Base-by-base conservation (phyloP, 352 stramenopile genomes). In the Globisporangium perplexum region DNA sequence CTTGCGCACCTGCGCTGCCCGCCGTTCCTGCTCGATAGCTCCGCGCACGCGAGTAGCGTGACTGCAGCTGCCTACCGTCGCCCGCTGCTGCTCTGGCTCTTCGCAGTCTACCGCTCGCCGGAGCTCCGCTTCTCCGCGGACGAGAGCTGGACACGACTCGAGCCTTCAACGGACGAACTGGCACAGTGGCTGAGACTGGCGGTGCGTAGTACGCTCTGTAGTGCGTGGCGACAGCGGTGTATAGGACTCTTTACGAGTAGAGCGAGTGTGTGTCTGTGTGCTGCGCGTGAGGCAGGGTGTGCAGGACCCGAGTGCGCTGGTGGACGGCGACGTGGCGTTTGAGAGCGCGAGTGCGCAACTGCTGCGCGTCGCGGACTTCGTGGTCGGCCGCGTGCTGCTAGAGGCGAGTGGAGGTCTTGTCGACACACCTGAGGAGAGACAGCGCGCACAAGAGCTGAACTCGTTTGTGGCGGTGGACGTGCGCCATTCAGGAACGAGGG, bases 341-440 rank as follows among this genome's bases (percentile, higher is more conserved):
- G 50, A 42, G 72, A 65, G 36, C 45, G 68, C 38, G 26, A 68
- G 33, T 17, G 44, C 44, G n/a, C 41, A 52, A 20, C 51, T 84
- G 50, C 35, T 66, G 18, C 35, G 64, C 5, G 47, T 54, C 3
- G 60, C 65, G 15, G 69, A 83, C 43, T 66, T 51, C 28, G 68
- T 87, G 48, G 31, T 81, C 61, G 80, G 77, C 52, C 60, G 77
- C 50, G 45, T 78, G 23, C 26, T 74, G 53, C 42, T 90, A 17
- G 61, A 88, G 73, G 62, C 72, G 49, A 17, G 35, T 23, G 7
- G 11, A 33, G 11, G 7, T 4, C 2, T 3, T 7, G 1, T 35
- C 12, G 30, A 12, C 30, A 35, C 8, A 12, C 4, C 8, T 12
- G 2, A 35, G 30, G 0, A 35, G 30, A 35, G 30, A 14, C 8